Conservation (phyloP, 106 monocot genomes). For the Dendrobium officinale region DNA sequence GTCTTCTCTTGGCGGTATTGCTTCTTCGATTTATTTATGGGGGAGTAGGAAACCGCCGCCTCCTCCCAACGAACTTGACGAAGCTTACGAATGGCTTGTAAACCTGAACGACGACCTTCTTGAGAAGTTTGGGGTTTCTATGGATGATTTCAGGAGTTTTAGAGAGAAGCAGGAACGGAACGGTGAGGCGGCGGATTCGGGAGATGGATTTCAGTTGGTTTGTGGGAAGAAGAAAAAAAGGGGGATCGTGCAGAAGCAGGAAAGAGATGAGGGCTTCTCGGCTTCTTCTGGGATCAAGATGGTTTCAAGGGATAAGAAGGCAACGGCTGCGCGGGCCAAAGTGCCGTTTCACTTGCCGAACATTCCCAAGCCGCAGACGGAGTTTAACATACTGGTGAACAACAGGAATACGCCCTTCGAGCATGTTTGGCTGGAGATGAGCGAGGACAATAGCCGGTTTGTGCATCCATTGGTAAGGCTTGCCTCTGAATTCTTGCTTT, state of each 20-base stretch:
- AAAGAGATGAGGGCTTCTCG: slow-evolving; percentile 2
- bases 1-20: slow-evolving; percentile 20
- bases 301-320: slow-evolving; percentile 55
- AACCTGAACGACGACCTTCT: slow-evolving; percentile 60
- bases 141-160: slow-evolving; percentile 66
- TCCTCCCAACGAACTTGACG: slow-evolving; percentile 42
- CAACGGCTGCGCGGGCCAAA: slow-evolving; percentile 21
- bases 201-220: slow-evolving; percentile 77
- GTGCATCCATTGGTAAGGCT: slow-evolving; percentile 81
- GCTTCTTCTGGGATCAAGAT: slow-evolving; percentile 34
- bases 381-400: slow-evolving; percentile 73
- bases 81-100: slow-evolving; percentile 56
- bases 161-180: slow-evolving; percentile 48
- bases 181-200: slow-evolving; percentile 10
- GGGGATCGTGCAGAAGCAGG: slow-evolving; percentile 4
- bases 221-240: slow-evolving; percentile 61
- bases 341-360: slow-evolving; percentile 77
- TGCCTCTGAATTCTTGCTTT: background rate
- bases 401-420: slow-evolving; percentile 73
- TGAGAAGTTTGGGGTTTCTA: slow-evolving; percentile 45
- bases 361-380: slow-evolving; percentile 64
- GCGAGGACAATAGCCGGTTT: slow-evolving; percentile 48
- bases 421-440: slow-evolving; percentile 94
- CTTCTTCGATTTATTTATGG: slow-evolving; percentile 18
- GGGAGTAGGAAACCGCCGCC: slow-evolving; percentile 13